Percentiles rank a stretch among this genome's conserved stretches.
Conservation (phyloP, 257 asterid species). For the Mentha longifolia region DNA sequence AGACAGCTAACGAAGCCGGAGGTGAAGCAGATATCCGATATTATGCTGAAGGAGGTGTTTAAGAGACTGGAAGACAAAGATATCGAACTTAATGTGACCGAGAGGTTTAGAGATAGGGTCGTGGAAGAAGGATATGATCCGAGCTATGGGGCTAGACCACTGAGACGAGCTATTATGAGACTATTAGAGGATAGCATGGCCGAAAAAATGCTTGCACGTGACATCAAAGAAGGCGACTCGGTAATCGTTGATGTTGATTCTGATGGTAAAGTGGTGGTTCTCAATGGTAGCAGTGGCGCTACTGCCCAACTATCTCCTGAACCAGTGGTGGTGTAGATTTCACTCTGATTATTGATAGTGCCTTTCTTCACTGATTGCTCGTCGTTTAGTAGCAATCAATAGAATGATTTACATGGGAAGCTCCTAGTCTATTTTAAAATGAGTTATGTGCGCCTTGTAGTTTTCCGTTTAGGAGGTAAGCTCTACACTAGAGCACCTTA, state of each 20-base stretch:
- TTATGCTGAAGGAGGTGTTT: constrained; percentile 71
- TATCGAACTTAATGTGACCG: constrained; percentile 62
- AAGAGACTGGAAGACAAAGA: constrained; percentile 60
- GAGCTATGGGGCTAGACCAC: constrained; percentile 86
- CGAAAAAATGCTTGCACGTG: constrained; percentile 69
- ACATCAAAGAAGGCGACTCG: constrained; percentile 71
- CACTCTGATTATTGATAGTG: not conserved
- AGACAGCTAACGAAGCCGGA: constrained; percentile 70
- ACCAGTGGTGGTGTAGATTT: constrained; percentile 47
- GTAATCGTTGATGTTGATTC: constrained; percentile 65
- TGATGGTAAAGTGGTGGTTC: constrained; percentile 65
- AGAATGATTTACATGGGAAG: constrained; percentile 4
- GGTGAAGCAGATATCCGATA: constrained; percentile 76
- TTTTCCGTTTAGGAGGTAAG: not conserved
- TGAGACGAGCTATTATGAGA: constrained; percentile 81
- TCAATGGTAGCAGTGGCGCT: constrained; percentile 56
- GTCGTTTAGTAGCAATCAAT: not conserved
- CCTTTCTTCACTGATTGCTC: no score
- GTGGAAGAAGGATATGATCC: constrained; percentile 75
- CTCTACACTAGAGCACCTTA: not conserved
- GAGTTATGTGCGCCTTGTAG: not conserved
- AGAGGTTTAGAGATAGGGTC: constrained; percentile 67
- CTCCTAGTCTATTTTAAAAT: not conserved
- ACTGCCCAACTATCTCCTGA: constrained; percentile 49
- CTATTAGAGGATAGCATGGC: constrained; percentile 86